phyloP scores from a whole-genome alignment of 495 filamentous ascomycete genomes.

The Penicillium dipodomyicola region DNA sequence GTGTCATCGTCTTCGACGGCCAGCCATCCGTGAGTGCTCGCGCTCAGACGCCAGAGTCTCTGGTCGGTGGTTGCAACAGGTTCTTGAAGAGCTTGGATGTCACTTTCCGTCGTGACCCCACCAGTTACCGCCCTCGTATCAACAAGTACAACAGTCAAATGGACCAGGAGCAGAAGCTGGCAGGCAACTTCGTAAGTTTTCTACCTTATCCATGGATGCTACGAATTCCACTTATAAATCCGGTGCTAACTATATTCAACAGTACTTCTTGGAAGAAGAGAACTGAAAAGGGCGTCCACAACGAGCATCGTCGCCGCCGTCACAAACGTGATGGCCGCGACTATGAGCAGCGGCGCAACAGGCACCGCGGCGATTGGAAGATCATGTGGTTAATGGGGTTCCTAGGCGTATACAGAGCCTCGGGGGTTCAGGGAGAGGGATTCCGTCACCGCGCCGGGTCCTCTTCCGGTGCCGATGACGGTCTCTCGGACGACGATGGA shows the following conservation, averaged over 20 bases:
- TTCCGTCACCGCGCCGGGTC: conserved; percentile 23
- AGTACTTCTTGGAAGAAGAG: conserved; percentile 91
- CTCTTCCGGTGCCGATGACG: conserved; percentile 43
- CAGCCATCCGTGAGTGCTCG: conserved; percentile 82
- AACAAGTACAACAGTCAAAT: conserved; percentile 95
- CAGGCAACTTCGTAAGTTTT: conserved; percentile 74
- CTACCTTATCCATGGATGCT: not conserved
- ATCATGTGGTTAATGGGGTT: conserved; percentile 41
- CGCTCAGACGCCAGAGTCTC: conserved; percentile 84
- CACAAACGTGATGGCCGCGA: conserved; percentile 43
- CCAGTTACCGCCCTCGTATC: conserved; percentile 93
- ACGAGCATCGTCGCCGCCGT: conserved; percentile 45
- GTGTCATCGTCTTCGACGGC: conserved; percentile 97
- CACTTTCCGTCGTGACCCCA: conserved; percentile 96
- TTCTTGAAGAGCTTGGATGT: conserved; percentile 96
- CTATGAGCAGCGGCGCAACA: conserved; percentile 38
- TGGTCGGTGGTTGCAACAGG: conserved; percentile 93
- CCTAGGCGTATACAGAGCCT: conserved; percentile 46
- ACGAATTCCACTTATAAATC: too few relatives aligned
- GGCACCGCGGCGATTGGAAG: conserved; percentile 36
- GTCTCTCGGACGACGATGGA: conserved; percentile 46
- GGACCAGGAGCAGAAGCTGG: conserved; percentile 94
- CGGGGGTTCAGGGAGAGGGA: conserved; percentile 34
- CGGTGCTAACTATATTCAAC: conserved; percentile 15
- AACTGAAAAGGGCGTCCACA: conserved; percentile 65